A percentile compares a stretch with the other conserved stretches of the same genome.
Evolutionary conservation across 2,329 filamentous ascomycete genomes (phyloP).

Genomic region (Diaporthe vaccinii): DNA sequence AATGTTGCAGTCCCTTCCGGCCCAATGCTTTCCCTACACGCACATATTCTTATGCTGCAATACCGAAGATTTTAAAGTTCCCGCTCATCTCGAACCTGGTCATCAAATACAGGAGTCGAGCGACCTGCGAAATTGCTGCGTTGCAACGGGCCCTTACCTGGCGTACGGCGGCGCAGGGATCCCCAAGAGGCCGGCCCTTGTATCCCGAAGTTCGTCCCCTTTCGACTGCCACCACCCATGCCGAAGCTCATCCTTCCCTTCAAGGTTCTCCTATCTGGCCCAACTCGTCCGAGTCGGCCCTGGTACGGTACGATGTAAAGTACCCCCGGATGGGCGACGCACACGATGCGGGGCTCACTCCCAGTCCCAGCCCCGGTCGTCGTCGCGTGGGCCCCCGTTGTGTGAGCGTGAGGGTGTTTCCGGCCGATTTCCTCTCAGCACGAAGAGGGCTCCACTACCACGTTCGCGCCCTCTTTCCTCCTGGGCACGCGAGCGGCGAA

Average conservation of each 20-base stretch:
- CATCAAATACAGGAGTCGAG: conserved; percentile 1
- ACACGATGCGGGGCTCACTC: conserved; percentile 14
- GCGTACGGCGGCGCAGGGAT: conserved; percentile 23
- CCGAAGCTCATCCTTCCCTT: conserved; percentile 13
- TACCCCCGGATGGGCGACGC: conserved; percentile 23
- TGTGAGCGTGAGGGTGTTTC: not conserved
- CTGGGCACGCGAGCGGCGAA: conserved; percentile 20
- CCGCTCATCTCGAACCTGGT: not conserved
- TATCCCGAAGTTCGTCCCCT: conserved; percentile 26
- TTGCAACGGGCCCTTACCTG: conserved; percentile 22
- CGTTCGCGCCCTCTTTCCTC: conserved; percentile 4
- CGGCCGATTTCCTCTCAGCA: conserved; percentile 6
- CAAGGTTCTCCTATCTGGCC: conserved; percentile 22
- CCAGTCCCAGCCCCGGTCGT: conserved; percentile 6
- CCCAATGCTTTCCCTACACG: not conserved
- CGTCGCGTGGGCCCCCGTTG: conserved; percentile 5
- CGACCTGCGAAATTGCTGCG: conserved; percentile 5
- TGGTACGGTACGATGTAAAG: conserved; percentile 27
- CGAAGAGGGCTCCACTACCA: conserved; percentile 4
- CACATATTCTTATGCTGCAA: not conserved
- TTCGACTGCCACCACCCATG: conserved; percentile 16
- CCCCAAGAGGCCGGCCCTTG: conserved; percentile 15
- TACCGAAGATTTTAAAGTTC: conserved; percentile 5
- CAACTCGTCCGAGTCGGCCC: conserved; percentile 28
- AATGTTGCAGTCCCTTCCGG: not conserved